Evolutionary conservation across 208 protist species (phyloP), one percentile per base, ranked within the genome.

Genomic region (Acanthamoeba culbertsoni): DNA sequence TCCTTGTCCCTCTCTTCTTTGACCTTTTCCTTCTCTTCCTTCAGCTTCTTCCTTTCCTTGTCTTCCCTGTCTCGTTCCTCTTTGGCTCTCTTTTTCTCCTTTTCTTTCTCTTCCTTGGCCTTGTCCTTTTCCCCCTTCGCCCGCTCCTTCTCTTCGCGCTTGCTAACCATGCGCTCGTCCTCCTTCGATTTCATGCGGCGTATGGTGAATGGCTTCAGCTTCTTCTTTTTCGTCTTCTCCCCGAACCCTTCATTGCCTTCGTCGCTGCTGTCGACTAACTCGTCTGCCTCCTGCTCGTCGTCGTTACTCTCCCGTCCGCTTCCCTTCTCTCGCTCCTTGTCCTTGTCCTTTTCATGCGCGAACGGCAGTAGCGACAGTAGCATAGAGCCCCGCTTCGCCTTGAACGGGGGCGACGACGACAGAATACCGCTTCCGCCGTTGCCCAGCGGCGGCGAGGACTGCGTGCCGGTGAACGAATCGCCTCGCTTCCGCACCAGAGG

Each of bases 361-460:
- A 82, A 82, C 40, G 71, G 71, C 37, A 82, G 37, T n/a, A 82
- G 71, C 20, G 71, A 82, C 0, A 82, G 71, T 2, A 82, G 71
- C 71, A 82, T 82, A 26, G 71, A 82, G n/a, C 71, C 71, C 2
- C 71, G 71, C 71, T 82, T 82, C 42, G 43, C 42, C 71, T 82
- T 82, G 42, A n/a, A 16, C 26, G 71, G 71, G 1, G 71, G 43
- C 42, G 71, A 82, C 1, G 7, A 1, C 26, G 40, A 46, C 23
- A 53, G 71, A n/a, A 82, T 28, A 43, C 42, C 71, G 37, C 43
- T 35, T 26, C 71, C 28, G 42, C 43, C 71, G 71, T 26, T 53
- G 42, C 16, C 3, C 71, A 82, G 2, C 7, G 71, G 42, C 71
- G 71, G 71, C 18, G 71, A 31, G 5, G 71, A 55, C 37, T 14